Evolutionary conservation across 257 asterid genomes (phyloP).

Genomic region (Knoxia roxburghii): DNA sequence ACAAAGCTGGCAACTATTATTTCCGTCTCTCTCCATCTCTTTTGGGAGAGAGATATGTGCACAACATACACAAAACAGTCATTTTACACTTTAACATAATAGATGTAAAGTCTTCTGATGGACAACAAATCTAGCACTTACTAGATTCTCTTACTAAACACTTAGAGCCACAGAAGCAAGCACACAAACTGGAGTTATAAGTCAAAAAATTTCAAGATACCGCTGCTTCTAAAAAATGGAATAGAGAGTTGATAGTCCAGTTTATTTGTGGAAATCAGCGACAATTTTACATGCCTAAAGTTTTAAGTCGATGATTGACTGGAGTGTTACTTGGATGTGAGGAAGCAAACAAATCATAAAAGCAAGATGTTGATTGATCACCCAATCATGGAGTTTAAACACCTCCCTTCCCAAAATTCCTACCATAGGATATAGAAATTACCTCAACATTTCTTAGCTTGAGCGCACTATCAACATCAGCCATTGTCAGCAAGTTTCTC

Average conservation of each 20-base stretch:
- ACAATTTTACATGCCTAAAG: not conserved
- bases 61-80: not conserved
- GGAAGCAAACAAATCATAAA: not conserved
- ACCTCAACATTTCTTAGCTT: conserved; percentile 87
- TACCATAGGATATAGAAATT: not conserved
- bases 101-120: not conserved
- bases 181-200: not conserved
- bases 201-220: not conserved
- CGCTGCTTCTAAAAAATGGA: not conserved
- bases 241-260: not conserved
- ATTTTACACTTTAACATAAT: not conserved
- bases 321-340: not conserved
- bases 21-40: not conserved
- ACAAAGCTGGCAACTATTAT: not conserved
- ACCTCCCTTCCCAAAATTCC: not conserved
- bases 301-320: not conserved
- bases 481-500: conserved; percentile 75
- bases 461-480: conserved; percentile 88
- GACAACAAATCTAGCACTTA: not conserved
- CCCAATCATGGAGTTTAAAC: not conserved
- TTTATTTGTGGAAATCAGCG: not conserved
- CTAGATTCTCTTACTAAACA: not conserved
- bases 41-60: not conserved
- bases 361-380: not conserved
- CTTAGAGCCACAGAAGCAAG: not conserved